Evolutionary conservation across 345 rosid genomes (phyloP).

Genomic region (Eucalyptus brandiana): DNA sequence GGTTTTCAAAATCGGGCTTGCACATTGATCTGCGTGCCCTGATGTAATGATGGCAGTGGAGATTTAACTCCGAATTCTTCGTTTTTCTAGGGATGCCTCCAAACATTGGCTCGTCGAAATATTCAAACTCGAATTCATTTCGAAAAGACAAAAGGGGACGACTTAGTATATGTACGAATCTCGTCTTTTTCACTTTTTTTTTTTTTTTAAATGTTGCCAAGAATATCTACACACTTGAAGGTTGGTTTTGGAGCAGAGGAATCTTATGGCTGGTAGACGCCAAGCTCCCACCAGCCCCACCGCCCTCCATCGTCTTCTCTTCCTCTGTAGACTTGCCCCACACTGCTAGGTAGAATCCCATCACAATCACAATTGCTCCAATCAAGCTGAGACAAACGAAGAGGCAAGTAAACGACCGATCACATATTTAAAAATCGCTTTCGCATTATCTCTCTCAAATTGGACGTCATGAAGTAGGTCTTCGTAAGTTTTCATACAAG

Average conservation of each 20-base stretch:
- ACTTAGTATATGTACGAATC: background rate
- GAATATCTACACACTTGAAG: background rate
- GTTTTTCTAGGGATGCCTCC: background rate
- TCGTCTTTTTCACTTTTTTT: background rate
- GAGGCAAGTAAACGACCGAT: background rate
- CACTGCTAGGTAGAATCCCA: background rate
- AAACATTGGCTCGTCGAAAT: background rate
- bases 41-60: background rate
- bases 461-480: background rate
- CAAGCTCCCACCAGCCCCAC: background rate
- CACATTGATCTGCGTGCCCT: background rate
- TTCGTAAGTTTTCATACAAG: background rate
- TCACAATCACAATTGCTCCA: background rate
- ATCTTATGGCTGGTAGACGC: background rate
- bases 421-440: background rate
- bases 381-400: background rate
- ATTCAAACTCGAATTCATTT: background rate
- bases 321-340: background rate
- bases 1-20: background rate
- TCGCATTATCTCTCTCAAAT: background rate
- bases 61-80: background rate
- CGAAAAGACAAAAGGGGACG: background rate
- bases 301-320: background rate
- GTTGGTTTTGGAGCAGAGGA: background rate
- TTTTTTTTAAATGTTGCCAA: background rate